phyloP scores from a whole-genome alignment of 257 asterid species.

The Rhazya stricta region DNA sequence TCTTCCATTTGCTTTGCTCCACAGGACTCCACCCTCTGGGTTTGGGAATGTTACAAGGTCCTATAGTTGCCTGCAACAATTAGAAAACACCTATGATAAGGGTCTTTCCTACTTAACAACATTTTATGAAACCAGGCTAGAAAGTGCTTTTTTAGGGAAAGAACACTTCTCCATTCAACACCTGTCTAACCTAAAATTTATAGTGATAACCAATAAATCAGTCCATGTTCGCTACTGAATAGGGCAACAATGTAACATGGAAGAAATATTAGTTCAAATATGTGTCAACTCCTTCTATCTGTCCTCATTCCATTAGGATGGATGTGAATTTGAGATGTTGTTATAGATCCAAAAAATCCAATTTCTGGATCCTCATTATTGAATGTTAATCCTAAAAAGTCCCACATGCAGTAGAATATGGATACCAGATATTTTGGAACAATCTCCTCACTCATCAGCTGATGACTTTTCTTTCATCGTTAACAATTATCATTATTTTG shows the following conservation, averaged over 20 bases:
- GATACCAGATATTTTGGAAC: not conserved
- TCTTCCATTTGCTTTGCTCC: constrained; percentile 95
- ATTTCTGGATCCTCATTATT: not conserved
- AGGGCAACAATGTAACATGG: not conserved
- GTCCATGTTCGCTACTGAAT: not conserved
- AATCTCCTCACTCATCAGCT: not conserved
- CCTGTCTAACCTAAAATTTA: not conserved
- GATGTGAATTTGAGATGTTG: not conserved
- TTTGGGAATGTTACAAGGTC: constrained; percentile 89
- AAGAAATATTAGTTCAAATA: not conserved
- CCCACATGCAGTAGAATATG: not conserved
- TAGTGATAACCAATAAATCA: not conserved
- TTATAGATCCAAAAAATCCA: not conserved
- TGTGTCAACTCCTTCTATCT: not conserved
- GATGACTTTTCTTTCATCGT: not conserved
- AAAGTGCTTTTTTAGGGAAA: not conserved
- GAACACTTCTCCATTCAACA: not conserved
- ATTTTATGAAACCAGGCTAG: not conserved
- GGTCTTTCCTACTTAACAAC: not conserved
- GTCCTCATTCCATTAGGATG: not conserved
- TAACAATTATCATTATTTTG: not conserved
- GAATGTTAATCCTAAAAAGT: not conserved
- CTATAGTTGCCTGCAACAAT: constrained; percentile 74
- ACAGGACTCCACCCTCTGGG: constrained; percentile 95
- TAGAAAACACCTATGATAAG: not conserved